Percentiles rank a stretch among this genome's conserved stretches.
Conservation (phyloP, 768 basidiomycete species). For the Hortiboletus flavorubellus region DNA sequence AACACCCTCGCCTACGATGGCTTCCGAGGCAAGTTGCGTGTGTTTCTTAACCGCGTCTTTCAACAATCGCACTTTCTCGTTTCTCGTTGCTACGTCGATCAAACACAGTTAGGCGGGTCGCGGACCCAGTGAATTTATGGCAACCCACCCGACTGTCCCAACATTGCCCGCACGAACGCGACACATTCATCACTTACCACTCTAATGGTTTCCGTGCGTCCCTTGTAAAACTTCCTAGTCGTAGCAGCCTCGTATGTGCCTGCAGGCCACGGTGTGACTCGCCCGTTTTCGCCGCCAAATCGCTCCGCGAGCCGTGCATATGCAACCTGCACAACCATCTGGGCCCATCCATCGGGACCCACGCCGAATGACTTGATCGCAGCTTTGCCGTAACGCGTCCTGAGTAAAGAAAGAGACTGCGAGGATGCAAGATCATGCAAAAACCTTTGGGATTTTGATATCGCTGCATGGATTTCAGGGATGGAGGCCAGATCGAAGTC, state of each 20-base stretch:
- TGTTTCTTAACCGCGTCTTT: slow-evolving; percentile 62
- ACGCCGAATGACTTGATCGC: slow-evolving; percentile 82
- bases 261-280: slow-evolving; percentile 47
- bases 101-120: neutral
- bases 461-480: slow-evolving; percentile 38
- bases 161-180: slow-evolving; percentile 75
- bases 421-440: slow-evolving; percentile 56
- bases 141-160: slow-evolving; percentile 40
- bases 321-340: slow-evolving; percentile 89
- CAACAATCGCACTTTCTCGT: slow-evolving; percentile 53
- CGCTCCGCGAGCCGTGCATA: slow-evolving; percentile 64
- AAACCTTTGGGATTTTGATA: slow-evolving; percentile 52
- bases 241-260: slow-evolving; percentile 94
- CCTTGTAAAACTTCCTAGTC: slow-evolving; percentile 84
- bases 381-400: slow-evolving; percentile 79
- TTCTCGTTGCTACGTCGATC: slow-evolving; percentile 22
- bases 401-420: slow-evolving; percentile 60
- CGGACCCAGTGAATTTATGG: neutral
- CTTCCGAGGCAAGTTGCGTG: slow-evolving; percentile 58
- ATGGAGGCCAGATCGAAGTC: slow-evolving; percentile 59
- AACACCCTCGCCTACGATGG: slow-evolving; percentile 68
- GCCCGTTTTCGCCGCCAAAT: slow-evolving; percentile 15
- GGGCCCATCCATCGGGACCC: slow-evolving; percentile 95
- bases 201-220: slow-evolving; percentile 91
- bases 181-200: slow-evolving; percentile 76